phyloP scores from a whole-genome alignment of 164 flowering plant species.

The Stephania japonica region DNA sequence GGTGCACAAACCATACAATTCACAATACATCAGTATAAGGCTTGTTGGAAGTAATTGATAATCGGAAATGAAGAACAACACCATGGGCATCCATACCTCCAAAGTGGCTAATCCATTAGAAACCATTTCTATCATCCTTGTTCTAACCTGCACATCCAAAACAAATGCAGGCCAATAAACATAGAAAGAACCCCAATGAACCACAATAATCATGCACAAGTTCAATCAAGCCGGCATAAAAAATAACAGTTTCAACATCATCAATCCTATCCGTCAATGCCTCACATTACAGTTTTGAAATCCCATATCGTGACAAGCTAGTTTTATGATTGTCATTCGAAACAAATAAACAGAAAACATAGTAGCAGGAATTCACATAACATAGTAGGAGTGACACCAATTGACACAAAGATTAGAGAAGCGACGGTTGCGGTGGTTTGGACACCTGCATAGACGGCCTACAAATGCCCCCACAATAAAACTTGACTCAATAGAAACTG shows the following conservation, averaged over 20 bases:
- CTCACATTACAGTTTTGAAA: neutral
- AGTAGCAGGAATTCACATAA: neutral
- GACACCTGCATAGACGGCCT: too few relatives aligned
- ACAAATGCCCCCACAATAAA: too few relatives aligned
- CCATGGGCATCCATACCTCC: conserved; percentile 47
- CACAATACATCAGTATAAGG: neutral
- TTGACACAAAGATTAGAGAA: too few relatives aligned
- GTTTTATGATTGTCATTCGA: neutral
- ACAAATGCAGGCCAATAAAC: conserved; percentile 3
- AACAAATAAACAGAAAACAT: neutral
- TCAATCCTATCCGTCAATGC: neutral
- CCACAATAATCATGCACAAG: neutral
- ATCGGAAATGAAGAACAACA: neutral
- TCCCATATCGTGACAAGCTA: neutral
- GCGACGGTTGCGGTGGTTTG: too few relatives aligned
- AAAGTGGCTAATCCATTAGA: conserved; percentile 78
- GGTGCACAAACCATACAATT: neutral
- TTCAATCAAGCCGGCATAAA: neutral
- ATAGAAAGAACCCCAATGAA: neutral
- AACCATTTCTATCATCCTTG: conserved; percentile 87
- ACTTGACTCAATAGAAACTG: neutral
- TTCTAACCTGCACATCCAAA: conserved; percentile 48
- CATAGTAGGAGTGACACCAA: too few relatives aligned
- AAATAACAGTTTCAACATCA: too few relatives aligned
- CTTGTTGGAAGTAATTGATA: neutral